phyloP scores from a whole-genome alignment of 352 stramenopile genomes.

The Phytophthora macrochlamydospora region DNA sequence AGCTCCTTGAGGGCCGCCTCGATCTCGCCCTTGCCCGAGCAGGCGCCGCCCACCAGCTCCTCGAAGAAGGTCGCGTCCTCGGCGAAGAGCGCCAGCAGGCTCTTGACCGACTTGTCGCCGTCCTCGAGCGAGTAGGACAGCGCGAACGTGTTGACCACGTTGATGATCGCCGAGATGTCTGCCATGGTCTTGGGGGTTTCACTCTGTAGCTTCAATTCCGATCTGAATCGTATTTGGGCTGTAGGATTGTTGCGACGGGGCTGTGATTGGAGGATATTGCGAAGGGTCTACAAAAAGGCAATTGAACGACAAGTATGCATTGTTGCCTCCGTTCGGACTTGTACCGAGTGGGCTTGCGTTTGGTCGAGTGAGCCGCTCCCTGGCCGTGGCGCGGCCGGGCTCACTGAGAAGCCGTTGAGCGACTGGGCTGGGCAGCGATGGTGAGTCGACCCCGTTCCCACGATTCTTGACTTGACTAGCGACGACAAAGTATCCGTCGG shows the following conservation, averaged over 20 bases:
- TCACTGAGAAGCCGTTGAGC: too few relatives aligned
- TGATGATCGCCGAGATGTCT: conserved; percentile 78
- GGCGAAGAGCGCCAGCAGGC: conserved; percentile 72
- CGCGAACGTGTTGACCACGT: conserved; percentile 87
- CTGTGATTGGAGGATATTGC: too few relatives aligned
- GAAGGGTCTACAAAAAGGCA: neutral
- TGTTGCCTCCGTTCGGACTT: too few relatives aligned
- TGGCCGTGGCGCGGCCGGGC: too few relatives aligned
- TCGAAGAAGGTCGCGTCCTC: conserved; percentile 77
- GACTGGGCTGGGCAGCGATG: too few relatives aligned
- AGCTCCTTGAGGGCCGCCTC: conserved; percentile 74
- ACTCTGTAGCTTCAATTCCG: conserved; percentile 24
- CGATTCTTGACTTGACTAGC: too few relatives aligned
- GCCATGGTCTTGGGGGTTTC: conserved; percentile 45
- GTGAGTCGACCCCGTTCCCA: too few relatives aligned
- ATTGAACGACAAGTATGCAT: too few relatives aligned
- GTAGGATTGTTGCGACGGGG: too few relatives aligned
- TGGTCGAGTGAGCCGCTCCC: too few relatives aligned
- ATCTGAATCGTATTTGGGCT: conserved; percentile 4
- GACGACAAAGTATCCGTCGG: too few relatives aligned
- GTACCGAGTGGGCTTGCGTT: too few relatives aligned
- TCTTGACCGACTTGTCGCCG: conserved; percentile 68
- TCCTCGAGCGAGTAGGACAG: conserved; percentile 81
- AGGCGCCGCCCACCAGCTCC: conserved; percentile 73
- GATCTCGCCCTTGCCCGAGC: conserved; percentile 70